Evolutionary conservation across 805 yeast species (phyloP).

Genomic region (Teunomyces panamensis): DNA sequence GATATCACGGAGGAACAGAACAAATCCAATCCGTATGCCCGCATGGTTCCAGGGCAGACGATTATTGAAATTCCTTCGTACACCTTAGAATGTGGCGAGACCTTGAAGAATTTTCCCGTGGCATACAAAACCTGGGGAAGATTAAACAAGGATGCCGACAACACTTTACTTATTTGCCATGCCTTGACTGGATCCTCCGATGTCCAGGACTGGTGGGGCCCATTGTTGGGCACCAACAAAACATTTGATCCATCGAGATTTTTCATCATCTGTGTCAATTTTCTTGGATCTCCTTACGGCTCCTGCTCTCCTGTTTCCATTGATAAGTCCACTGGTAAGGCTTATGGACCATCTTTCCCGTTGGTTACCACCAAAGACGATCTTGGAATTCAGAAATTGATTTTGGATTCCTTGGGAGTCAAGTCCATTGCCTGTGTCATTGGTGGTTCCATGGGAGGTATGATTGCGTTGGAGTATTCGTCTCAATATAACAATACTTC

Average conservation of each 20-base stretch:
- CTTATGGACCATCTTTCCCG: conserved; percentile 95
- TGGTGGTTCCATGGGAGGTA: conserved; percentile 99
- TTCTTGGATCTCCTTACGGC: conserved; percentile 97
- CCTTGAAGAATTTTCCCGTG: conserved; percentile 71
- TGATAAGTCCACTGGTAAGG: conserved; percentile 70
- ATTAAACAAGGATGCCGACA: conserved; percentile 64
- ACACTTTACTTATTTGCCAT: conserved; percentile 89
- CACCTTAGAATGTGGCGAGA: conserved; percentile 79
- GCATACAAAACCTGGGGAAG: conserved; percentile 97
- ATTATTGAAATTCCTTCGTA: conserved; percentile 75
- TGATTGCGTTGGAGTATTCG: conserved; percentile 88
- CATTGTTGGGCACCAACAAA: conserved; percentile 75
- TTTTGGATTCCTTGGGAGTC: conserved; percentile 80
- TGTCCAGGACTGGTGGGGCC: conserved; percentile 99
- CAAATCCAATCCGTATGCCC: conserved; percentile 61
- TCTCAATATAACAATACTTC: conserved; percentile 54
- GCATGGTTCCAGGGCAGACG: conserved; percentile 71
- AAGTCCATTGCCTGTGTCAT: conserved; percentile 75
- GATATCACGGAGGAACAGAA: conserved; percentile 46
- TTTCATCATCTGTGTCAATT: conserved; percentile 83
- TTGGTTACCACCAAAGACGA: conserved; percentile 93
- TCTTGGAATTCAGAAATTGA: conserved; percentile 69
- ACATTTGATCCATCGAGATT: conserved; percentile 91
- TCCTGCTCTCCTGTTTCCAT: conserved; percentile 85
- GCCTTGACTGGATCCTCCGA: conserved; percentile 96